Conservation (phyloP, 306 rosid species). For the Cucurbita pepo region DNA sequence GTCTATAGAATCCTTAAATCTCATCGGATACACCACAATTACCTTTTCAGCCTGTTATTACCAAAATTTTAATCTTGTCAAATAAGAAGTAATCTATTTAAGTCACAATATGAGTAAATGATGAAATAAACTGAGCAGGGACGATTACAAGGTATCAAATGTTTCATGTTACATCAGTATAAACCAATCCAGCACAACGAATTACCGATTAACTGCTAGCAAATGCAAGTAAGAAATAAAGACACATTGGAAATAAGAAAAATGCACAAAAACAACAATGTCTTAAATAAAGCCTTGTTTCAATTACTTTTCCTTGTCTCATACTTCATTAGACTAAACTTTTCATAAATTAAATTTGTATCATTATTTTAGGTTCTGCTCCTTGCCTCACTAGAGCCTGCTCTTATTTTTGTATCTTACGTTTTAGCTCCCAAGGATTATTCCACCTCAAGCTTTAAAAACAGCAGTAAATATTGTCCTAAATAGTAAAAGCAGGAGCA, state of each 20-base stretch:
- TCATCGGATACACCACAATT: conserved; percentile 88
- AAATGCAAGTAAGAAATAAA: not conserved
- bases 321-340: not conserved
- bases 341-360: not conserved
- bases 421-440: not conserved
- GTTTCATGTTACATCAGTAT: not conserved
- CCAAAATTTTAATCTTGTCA: conserved; percentile 1
- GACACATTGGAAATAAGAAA: not conserved
- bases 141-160: not conserved
- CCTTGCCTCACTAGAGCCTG: not conserved
- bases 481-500: not conserved
- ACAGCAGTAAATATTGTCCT: not conserved
- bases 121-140: not conserved
- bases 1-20: conserved; percentile 83
- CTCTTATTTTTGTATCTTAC: not conserved
- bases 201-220: not conserved
- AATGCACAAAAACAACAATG: not conserved
- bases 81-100: not conserved
- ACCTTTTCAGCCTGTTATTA: conserved; percentile 72
- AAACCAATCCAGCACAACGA: not conserved
- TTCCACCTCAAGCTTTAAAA: not conserved
- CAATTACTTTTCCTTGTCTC: not conserved
- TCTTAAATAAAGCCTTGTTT: not conserved
- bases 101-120: not conserved
- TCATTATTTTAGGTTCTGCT: not conserved